Conservation (phyloP, 441 rosid species). For the Raphanus hybrid region DNA sequence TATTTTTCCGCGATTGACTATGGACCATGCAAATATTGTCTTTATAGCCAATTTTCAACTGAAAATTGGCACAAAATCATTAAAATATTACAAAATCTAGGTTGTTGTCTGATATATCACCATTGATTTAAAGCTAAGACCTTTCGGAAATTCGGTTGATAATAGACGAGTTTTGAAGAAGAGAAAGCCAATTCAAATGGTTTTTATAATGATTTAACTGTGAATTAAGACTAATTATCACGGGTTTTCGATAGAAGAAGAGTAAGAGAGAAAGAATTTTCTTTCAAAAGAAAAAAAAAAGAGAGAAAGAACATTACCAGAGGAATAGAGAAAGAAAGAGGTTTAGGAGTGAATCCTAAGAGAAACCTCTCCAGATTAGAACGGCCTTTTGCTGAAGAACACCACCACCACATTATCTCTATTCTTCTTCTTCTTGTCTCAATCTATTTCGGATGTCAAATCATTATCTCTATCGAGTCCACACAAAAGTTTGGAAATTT, state of each 20-base stretch:
- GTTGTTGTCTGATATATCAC: neutral
- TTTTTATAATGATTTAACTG: neutral
- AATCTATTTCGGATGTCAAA: constrained; percentile 17
- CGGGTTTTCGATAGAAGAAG: neutral
- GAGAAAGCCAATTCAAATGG: neutral
- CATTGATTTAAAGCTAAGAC: neutral
- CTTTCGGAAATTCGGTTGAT: neutral
- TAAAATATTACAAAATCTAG: neutral
- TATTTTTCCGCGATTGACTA: neutral
- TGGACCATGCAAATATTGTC: constrained; percentile 35
- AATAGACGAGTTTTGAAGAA: constrained; percentile 20
- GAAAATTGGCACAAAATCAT: constrained; percentile 17
- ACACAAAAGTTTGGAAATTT: constrained; percentile 25
- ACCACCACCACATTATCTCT: constrained; percentile 35
- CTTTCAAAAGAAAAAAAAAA: neutral
- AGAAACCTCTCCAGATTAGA: constrained; percentile 60
- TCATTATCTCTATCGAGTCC: constrained; percentile 27
- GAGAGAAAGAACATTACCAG: constrained; percentile 42
- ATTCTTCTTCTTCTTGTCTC: neutral
- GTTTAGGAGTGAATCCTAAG: constrained; percentile 53
- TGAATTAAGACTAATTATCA: constrained; percentile 3
- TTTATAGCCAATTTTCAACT: constrained; percentile 14
- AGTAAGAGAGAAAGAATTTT: neutral
- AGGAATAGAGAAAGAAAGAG: constrained; percentile 50
- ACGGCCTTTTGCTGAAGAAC: constrained; percentile 33